These are phyloP conservation scores for Dactylellina sp. DNA, from an alignment of 2,329 filamentous ascomycete species.

Conservation along the genomic window DNA sequence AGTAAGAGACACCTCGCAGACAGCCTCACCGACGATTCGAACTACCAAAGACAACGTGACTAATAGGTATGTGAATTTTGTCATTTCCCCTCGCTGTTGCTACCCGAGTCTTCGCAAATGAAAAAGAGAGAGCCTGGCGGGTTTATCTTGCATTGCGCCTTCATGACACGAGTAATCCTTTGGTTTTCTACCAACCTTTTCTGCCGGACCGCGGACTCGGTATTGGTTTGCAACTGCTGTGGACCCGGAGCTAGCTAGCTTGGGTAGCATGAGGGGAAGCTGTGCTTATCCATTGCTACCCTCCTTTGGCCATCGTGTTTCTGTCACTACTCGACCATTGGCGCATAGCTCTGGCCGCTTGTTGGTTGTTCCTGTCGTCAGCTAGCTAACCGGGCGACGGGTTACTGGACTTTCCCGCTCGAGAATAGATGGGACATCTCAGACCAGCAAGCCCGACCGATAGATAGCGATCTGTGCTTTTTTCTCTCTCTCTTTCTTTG, in stretches of 20 bases:
- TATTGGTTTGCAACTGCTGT: constrained; percentile 1
- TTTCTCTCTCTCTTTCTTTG: no score
- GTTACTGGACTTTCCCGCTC: background rate
- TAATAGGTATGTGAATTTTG: constrained; percentile 16
- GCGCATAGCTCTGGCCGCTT: background rate
- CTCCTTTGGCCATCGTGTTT: constrained; percentile 17
- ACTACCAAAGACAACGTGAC: no score
- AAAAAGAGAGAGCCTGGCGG: constrained; percentile 31
- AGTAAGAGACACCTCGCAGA: no score
- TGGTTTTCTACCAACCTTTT: constrained; percentile 19
- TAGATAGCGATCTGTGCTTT: no score
- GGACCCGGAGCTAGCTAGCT: constrained; percentile 22
- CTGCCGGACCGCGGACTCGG: background rate
- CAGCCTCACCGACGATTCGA: no score
- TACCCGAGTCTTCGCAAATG: no score
- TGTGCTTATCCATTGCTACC: constrained; percentile 40
- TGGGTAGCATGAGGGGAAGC: constrained; percentile 28
- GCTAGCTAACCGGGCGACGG: background rate
- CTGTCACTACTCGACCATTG: constrained; percentile 21
- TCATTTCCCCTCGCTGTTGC: background rate
- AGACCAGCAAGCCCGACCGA: no score
- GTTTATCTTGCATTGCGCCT: constrained; percentile 54
- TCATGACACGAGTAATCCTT: constrained; percentile 30
- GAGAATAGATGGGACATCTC: constrained; percentile 4
- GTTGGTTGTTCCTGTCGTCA: background rate